Evolutionary conservation across 768 basidiomycete species (phyloP).

Genomic region (Tubosaeta brunneosetosa): DNA sequence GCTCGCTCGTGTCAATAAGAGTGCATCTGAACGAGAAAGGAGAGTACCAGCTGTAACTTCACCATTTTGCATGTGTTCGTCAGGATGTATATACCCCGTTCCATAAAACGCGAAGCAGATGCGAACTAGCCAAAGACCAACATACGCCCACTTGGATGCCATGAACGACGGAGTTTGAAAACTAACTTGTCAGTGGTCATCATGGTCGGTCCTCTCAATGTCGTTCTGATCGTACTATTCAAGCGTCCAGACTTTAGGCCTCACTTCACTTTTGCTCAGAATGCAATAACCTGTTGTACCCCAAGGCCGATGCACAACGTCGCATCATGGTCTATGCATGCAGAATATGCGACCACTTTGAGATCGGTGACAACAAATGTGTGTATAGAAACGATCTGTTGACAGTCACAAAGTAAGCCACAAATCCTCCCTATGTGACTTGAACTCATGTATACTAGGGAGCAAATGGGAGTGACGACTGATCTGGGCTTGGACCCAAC

Average conservation of each 20-base stretch:
- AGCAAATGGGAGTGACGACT: conserved; percentile 87
- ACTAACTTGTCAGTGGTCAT: conserved; percentile 9
- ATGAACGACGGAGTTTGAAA: conserved; percentile 27
- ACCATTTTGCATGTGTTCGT: conserved; percentile 40
- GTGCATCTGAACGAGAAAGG: neutral
- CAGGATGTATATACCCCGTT: conserved; percentile 38
- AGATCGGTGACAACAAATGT: conserved; percentile 80
- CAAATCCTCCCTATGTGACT: neutral
- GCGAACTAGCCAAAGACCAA: conserved; percentile 25
- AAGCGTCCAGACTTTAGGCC: conserved; percentile 42
- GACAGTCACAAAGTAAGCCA: conserved; percentile 81
- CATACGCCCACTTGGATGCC: conserved; percentile 19
- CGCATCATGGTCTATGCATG: conserved; percentile 87
- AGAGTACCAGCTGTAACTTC: conserved; percentile 34
- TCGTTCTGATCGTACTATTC: neutral
- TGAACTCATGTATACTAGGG: conserved; percentile 47
- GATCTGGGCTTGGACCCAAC: conserved; percentile 89
- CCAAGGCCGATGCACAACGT: conserved; percentile 83
- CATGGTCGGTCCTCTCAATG: conserved; percentile 26
- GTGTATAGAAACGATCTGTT: conserved; percentile 93
- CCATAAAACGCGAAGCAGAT: conserved; percentile 31
- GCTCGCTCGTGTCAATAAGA: conserved; percentile 5
- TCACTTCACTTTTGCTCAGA: conserved; percentile 89
- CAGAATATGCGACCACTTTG: conserved; percentile 83
- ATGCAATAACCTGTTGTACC: conserved; percentile 94